Base-by-base conservation (phyloP, 345 rosid species). In the Lepidium aucheri region DNA sequence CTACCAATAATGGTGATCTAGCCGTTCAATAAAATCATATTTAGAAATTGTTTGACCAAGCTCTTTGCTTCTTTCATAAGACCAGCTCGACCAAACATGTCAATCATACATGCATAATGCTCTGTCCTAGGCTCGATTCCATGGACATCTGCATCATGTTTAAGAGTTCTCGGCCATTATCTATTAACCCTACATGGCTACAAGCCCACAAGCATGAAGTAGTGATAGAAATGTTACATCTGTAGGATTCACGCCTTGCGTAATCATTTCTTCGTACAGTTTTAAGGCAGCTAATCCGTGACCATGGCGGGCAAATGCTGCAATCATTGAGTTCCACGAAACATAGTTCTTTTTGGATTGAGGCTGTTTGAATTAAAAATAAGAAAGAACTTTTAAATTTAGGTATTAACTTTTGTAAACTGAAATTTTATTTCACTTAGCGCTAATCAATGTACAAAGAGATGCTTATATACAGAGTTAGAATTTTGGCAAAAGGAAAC, bases 161-260 rank as follows among this genome's bases (percentile, higher is more conserved):
- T 26, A 86, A 73, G 64, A 88, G 65, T 46, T 86, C 86, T 89
- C 78, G 75, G 35, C 99, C 96, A 81, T 80, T 81, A 30, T 79
- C 70, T 0, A 94, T 82, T 53, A 90, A 72, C 63, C 95, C 96
- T 9, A 69, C 87, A 67, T 94, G 99, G 87, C 97, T 85, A 72
- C 96, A 94, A n/a, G n/a, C n/a, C n/a, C n/a, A n/a, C n/a, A n/a
- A 53, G 96, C 90, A 74, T 93, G 95, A 65, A 93, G 90, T 75
- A 93, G 76, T 32, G 97, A 90, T 43, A 90, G 81, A 72, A 86
- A 90, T 5, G 98, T 90, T 49, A 88, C 67, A 59, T 90, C 97
- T n/a, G 97, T 88, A 15, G 98, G 96, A 54, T 77, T 73, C 60
- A 83, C 72, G 41, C 77, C 84, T 71, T 79, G 79, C 26, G 8